phyloP scores from a whole-genome alignment of 768 basidiomycete genomes.

The Lyophyllum decastes region DNA sequence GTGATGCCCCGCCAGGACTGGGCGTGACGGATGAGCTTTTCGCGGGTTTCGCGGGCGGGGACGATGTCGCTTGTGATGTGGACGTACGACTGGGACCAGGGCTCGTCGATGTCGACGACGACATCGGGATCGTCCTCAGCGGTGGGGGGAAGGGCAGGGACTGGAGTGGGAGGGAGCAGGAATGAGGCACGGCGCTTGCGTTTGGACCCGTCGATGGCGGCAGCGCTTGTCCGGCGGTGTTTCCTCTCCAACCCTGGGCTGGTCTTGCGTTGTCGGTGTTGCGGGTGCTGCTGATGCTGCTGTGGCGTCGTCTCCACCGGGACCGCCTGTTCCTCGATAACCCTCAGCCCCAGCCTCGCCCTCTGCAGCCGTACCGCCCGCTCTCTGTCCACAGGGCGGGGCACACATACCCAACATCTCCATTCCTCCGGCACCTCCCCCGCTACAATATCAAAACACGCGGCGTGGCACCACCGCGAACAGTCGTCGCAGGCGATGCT shows the following conservation, averaged over 20 bases:
- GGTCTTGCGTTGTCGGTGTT: neutral
- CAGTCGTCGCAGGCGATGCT: slow-evolving; percentile 81
- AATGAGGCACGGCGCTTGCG: slow-evolving; percentile 23
- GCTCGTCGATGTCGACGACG: slow-evolving; percentile 50
- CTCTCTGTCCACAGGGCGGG: slow-evolving; percentile 48
- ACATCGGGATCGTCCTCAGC: slow-evolving; percentile 39
- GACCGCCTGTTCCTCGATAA: slow-evolving; percentile 21
- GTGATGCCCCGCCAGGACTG: slow-evolving; percentile 68
- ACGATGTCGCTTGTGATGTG: slow-evolving; percentile 49
- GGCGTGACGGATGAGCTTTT: slow-evolving; percentile 58
- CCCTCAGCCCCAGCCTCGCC: slow-evolving; percentile 35
- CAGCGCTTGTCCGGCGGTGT: slow-evolving; percentile 35
- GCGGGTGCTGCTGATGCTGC: slow-evolving; percentile 16
- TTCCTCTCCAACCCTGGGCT: slow-evolving; percentile 21
- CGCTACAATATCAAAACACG: slow-evolving; percentile 67
- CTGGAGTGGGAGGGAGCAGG: slow-evolving; percentile 7
- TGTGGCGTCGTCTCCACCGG: slow-evolving; percentile 13
- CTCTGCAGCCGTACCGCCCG: slow-evolving; percentile 47
- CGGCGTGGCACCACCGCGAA: slow-evolving; percentile 76
- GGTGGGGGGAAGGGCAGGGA: no score
- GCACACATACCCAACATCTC: slow-evolving; percentile 70
- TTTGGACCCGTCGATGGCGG: slow-evolving; percentile 39
- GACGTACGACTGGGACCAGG: slow-evolving; percentile 46
- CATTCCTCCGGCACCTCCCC: slow-evolving; percentile 73
- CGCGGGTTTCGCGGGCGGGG: slow-evolving; percentile 41